Percentiles rank a stretch among this genome's conserved stretches.
Evolutionary conservation across 2,329 filamentous ascomycete species (phyloP).

Genomic region (Capronia coronata): DNA sequence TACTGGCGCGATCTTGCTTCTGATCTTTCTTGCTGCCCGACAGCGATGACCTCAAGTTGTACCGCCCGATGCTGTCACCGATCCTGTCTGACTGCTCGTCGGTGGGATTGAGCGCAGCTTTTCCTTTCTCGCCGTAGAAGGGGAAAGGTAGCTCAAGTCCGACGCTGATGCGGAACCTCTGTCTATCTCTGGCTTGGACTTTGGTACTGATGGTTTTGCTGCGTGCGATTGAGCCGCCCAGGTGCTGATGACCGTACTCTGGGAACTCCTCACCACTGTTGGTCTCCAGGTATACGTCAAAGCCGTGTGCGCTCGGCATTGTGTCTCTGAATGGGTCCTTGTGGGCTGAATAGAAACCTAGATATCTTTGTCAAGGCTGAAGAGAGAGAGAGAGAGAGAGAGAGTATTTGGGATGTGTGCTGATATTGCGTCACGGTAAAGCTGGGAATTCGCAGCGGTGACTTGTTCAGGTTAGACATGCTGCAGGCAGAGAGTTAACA

Average conservation of each 20-base stretch:
- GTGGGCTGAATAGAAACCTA: not conserved
- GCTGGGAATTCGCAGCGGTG: no score
- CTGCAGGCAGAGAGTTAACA: no score
- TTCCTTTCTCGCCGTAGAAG: not conserved
- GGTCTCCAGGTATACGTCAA: constrained; percentile 8
- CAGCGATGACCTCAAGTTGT: constrained; percentile 6
- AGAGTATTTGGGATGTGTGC: no score
- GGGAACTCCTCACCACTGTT: constrained; percentile 7
- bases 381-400: no score
- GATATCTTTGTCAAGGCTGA: no score
- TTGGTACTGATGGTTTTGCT: constrained; percentile 2
- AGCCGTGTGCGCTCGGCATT: constrained; percentile 7
- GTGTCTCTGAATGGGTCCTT: not conserved
- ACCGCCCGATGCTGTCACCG: not conserved
- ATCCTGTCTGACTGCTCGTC: not conserved
- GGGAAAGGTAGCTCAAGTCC: constrained; percentile 7
- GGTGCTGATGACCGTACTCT: constrained; percentile 14
- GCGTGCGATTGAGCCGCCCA: not conserved
- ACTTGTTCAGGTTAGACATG: no score
- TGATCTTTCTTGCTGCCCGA: not conserved
- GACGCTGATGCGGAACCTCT: constrained; percentile 13
- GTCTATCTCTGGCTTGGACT: constrained; percentile 9
- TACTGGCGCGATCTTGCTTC: not conserved
- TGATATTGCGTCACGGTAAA: no score
- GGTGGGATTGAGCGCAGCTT: not conserved